A percentile compares a stretch with the other conserved stretches of the same genome.
Conservation (phyloP, 2,329 filamentous ascomycete species). For the Fusarium drepaniforme region DNA sequence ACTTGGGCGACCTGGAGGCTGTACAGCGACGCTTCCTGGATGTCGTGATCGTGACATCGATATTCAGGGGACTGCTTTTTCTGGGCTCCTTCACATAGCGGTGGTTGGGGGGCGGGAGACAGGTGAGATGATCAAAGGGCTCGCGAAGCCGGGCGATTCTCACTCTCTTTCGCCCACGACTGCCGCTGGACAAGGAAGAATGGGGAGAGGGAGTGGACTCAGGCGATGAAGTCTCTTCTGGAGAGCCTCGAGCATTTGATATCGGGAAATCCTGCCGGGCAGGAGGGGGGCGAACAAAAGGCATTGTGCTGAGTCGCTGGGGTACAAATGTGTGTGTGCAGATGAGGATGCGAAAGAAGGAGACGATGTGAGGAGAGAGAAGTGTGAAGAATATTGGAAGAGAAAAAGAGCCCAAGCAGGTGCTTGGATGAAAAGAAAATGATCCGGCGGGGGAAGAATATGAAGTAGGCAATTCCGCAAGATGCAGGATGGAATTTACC, state of each 20-base stretch:
- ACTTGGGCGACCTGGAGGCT: constrained; percentile 6
- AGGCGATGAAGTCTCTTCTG: constrained; percentile 3
- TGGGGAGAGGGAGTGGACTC: background rate
- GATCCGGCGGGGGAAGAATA: background rate
- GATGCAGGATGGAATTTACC: constrained; percentile 7
- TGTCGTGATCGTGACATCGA: background rate
- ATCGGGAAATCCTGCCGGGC: constrained; percentile 9
- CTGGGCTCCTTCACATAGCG: constrained; percentile 28
- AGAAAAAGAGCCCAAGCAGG: background rate
- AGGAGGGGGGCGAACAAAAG: constrained; percentile 2
- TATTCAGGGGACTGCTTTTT: constrained; percentile 12
- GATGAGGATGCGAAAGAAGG: background rate
- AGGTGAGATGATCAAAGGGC: constrained; percentile 23
- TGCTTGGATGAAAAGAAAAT: constrained; percentile 5
- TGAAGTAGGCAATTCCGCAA: background rate
- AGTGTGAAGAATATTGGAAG: background rate
- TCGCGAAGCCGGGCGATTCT: constrained; percentile 20
- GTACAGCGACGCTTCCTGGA: constrained; percentile 24
- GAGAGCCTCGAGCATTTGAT: constrained; percentile 18
- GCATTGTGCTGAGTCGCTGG: constrained; percentile 10
- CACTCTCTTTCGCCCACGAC: constrained; percentile 3
- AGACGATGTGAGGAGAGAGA: background rate
- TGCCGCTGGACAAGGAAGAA: background rate
- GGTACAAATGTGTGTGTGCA: background rate
- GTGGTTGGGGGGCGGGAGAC: constrained; percentile 14